Base-by-base conservation (phyloP, 2,329 filamentous ascomycete species). In the Aulographum hederae region DNA sequence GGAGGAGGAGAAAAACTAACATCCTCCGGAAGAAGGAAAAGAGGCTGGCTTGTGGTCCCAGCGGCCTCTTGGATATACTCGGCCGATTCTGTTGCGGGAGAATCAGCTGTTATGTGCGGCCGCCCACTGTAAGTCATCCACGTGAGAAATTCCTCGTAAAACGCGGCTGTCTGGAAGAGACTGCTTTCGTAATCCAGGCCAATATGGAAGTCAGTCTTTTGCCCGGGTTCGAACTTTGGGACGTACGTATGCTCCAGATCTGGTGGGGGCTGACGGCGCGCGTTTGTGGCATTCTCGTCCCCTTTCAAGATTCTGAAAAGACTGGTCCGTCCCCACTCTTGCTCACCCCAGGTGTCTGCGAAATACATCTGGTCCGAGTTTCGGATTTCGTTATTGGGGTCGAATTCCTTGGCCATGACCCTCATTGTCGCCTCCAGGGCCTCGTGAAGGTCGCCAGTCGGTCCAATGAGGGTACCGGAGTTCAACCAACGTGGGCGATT, bases 401-500 rank as follows among this genome's bases (percentile, higher is more conserved):
- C 44, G 34, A 53, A 50, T 2, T 54, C 50, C 8, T 44, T 44
- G 20, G 46, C 39, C 30, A 60, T 48, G 28, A 43, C 39, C 18
- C 41, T 38, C 33, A 46, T 39, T 5, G 49, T 48, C 14, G 44
- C 47, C 15, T 44, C 38, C 37, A 52, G 49, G 25, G 52, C 39
- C 6, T 33, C 37, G 8, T 46, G 43, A n/a, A 51, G 33, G 31
- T 52, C 46, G 26, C 39, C 41, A 13, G 55, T 38, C 1, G 56
- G 56, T 1, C 54, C 58, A 29, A 61, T 57, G 17, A 60, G 49
- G 12, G 57, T 59, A n/a, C 58, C 58, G 4, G 58, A 61, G 42
- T 61, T 61, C 20, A 61, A 46, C 48, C 50, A 61, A 14, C 51
- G 50, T 5, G 57, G 52, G 3, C 41, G 36, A n/a, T 45, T 43